Evolutionary conservation across 495 filamentous ascomycete species (phyloP).

Genomic region (Aspergillus funiculosus): DNA sequence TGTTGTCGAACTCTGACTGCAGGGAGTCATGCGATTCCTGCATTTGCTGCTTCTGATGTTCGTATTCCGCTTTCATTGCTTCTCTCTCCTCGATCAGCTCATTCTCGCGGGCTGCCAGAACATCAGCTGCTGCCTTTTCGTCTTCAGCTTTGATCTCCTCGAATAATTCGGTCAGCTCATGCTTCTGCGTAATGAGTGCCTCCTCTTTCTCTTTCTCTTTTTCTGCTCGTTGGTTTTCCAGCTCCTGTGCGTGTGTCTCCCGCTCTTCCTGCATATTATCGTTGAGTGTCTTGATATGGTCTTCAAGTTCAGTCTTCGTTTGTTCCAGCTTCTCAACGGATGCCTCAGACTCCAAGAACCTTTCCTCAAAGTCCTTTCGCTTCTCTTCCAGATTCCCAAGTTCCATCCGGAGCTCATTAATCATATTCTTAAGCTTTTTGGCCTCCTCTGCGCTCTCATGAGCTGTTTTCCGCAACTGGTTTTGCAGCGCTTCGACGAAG

Average conservation of each 20-base stretch:
- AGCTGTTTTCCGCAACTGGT: constrained; percentile 49
- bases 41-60: constrained; percentile 39
- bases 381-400: constrained; percentile 52
- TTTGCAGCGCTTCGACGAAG: constrained; percentile 48
- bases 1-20: constrained; percentile 32
- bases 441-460: constrained; percentile 46
- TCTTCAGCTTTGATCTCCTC: constrained; percentile 47
- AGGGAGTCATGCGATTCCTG: constrained; percentile 37
- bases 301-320: constrained; percentile 38
- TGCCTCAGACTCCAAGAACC: constrained; percentile 34
- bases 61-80: constrained; percentile 37
- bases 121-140: constrained; percentile 37
- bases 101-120: constrained; percentile 36
- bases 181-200: constrained; percentile 36
- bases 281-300: constrained; percentile 48
- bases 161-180: constrained; percentile 42
- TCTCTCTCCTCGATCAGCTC: constrained; percentile 36
- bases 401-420: constrained; percentile 50
- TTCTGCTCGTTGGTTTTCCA: constrained; percentile 30
- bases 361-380: constrained; percentile 47
- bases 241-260: constrained; percentile 32
- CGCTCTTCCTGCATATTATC: constrained; percentile 40
- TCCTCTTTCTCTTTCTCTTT: constrained; percentile 30
- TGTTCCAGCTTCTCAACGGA: constrained; percentile 38
- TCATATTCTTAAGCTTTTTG: constrained; percentile 41